Conservation (phyloP, 78 protist species). For the Dictyostelium intermedium region DNA sequence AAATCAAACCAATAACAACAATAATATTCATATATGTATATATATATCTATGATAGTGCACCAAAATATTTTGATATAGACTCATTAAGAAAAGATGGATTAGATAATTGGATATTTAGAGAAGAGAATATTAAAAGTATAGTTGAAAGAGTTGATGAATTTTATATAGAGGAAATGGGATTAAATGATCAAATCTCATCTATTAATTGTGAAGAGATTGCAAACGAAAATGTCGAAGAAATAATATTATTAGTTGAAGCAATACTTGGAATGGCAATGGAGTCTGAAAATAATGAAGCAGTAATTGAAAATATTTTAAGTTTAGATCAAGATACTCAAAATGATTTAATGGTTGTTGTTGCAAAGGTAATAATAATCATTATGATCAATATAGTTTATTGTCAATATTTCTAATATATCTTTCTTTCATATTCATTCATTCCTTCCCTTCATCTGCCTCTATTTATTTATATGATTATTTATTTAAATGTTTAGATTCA, state of each 20-base stretch:
- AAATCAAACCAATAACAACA: not conserved
- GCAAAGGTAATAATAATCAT: constrained; percentile 14
- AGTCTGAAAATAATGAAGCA: constrained; percentile 55
- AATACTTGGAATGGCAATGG: constrained; percentile 53
- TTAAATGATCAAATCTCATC: not conserved
- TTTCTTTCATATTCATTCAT: too few relatives aligned
- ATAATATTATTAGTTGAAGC: constrained; percentile 28
- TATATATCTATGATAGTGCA: constrained; percentile 22
- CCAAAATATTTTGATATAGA: constrained; percentile 48
- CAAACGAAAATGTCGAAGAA: constrained; percentile 26
- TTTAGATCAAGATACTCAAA: constrained; percentile 60
- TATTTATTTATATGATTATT: too few relatives aligned
- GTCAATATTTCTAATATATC: too few relatives aligned
- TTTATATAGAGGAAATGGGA: constrained; percentile 22
- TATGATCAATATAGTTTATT: too few relatives aligned
- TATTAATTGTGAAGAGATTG: constrained; percentile 14
- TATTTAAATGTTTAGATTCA: not conserved
- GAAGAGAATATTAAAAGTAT: constrained; percentile 48
- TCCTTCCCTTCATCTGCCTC: too few relatives aligned
- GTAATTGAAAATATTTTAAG: constrained; percentile 41
- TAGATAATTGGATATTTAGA: constrained; percentile 69
- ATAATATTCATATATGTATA: not conserved
- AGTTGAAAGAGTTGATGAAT: constrained; percentile 14
- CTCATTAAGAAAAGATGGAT: constrained; percentile 8
- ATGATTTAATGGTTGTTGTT: constrained; percentile 40